Conservation (phyloP, 2,329 filamentous ascomycete genomes). For the Beauveria caledonica region DNA sequence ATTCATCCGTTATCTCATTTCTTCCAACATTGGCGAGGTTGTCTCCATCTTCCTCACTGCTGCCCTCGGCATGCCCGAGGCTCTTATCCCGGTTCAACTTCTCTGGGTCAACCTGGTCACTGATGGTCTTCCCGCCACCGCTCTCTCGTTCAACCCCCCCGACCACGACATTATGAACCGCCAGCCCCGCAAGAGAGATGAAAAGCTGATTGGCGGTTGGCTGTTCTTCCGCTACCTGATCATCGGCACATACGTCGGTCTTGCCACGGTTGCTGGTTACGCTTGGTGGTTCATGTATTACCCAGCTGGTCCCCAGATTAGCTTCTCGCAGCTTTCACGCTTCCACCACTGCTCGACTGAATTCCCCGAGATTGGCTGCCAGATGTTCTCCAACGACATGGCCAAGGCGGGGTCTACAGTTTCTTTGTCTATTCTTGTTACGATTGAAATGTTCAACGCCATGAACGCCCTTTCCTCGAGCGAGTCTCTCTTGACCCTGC, state of each 20-base stretch:
- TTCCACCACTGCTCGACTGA: slow-evolving; percentile 87
- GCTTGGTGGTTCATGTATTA: slow-evolving; percentile 99
- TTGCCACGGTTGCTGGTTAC: slow-evolving; percentile 92
- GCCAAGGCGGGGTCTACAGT: slow-evolving; percentile 88
- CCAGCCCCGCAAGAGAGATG: slow-evolving; percentile 82
- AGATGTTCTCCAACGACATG: slow-evolving; percentile 82
- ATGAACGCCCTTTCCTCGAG: slow-evolving; percentile 96
- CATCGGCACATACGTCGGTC: slow-evolving; percentile 88
- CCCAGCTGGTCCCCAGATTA: slow-evolving; percentile 79
- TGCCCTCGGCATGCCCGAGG: slow-evolving; percentile 93
- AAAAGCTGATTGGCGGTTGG: slow-evolving; percentile 89
- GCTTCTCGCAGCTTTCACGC: slow-evolving; percentile 78
- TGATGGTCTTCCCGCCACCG: slow-evolving; percentile 91
- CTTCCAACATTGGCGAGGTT: slow-evolving; percentile 97
- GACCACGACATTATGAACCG: slow-evolving; percentile 97
- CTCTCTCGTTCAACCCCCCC: slow-evolving; percentile 95
- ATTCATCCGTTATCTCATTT: slow-evolving; percentile 98
- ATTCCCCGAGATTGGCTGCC: slow-evolving; percentile 84
- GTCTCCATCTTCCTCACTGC: slow-evolving; percentile 98
- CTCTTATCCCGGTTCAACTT: slow-evolving; percentile 91
- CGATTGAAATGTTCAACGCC: slow-evolving; percentile 99
- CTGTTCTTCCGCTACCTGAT: slow-evolving; percentile 96
- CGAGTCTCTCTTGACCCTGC: slow-evolving; percentile 86
- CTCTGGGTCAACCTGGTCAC: slow-evolving; percentile 99
- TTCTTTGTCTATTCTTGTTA: slow-evolving; percentile 83